Evolutionary conservation across 257 asterid species (phyloP).

Genomic region (Solanum medicagineum): DNA sequence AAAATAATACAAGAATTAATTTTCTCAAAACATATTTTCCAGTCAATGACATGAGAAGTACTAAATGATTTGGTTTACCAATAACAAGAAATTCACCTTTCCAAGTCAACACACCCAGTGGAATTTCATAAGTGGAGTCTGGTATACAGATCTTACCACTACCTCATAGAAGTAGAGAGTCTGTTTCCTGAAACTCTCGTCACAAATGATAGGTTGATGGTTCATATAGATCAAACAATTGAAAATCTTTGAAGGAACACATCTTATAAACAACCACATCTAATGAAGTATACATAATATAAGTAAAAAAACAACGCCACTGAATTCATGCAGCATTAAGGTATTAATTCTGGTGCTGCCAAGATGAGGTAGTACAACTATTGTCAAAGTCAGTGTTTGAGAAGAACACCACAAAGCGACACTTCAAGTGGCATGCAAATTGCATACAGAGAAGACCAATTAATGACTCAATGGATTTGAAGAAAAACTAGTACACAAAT

Average conservation of each 20-base stretch:
- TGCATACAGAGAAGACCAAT: background rate
- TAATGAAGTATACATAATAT: background rate
- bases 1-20: constrained; percentile 6
- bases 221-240: background rate
- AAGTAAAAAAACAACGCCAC: background rate
- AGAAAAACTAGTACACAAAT: background rate
- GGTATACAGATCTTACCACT: too few species aligned
- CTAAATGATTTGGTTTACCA: background rate
- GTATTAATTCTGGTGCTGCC: background rate
- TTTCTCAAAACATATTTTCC: background rate
- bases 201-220: constrained; percentile 14
- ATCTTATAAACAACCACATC: background rate
- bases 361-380: background rate
- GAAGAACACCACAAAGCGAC: background rate
- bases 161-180: too few species aligned
- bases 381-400: background rate
- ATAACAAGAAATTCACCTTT: constrained; percentile 40
- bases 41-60: background rate
- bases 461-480: background rate
- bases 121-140: too few species aligned
- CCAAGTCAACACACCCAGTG: constrained; percentile 16
- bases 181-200: too few species aligned
- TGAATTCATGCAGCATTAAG: background rate
- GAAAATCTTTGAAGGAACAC: background rate
- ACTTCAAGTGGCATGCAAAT: background rate